These are phyloP conservation scores for Dendrobium chrysotoxum DNA, from an alignment of 106 monocot species.

Conservation along the genomic window DNA sequence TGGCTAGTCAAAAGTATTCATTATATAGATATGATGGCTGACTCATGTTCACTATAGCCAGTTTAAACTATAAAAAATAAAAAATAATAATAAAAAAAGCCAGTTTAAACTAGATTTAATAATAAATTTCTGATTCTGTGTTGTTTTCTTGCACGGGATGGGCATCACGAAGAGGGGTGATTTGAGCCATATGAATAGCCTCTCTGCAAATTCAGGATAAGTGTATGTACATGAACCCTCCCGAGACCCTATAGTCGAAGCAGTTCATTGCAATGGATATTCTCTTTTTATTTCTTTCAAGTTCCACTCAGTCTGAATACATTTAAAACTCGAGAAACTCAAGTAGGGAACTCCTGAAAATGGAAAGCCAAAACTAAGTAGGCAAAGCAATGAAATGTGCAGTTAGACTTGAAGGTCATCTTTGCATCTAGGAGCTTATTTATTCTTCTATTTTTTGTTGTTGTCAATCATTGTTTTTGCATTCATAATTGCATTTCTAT, in stretches of 20 bases:
- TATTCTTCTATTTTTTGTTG: not conserved
- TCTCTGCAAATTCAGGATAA: not conserved
- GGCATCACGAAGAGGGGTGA: not conserved
- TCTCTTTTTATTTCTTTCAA: not conserved
- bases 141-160: not conserved
- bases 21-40: not conserved
- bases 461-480: not conserved
- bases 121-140: not conserved
- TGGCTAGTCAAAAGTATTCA: not conserved
- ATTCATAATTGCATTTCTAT: not conserved
- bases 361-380: not conserved
- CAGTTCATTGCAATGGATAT: not conserved
- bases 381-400: not conserved
- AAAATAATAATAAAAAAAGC: too few relatives aligned
- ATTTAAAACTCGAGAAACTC: not conserved
- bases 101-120: not conserved
- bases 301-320: not conserved
- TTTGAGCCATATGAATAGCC: too few relatives aligned
- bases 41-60: not conserved
- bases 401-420: not conserved
- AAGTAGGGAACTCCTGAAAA: not conserved
- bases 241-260: not conserved
- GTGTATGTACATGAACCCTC: not conserved
- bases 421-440: not conserved
- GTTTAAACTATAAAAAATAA: not conserved